Evolutionary conservation across 495 filamentous ascomycete species (phyloP), one percentile per base, ranked within the genome.

Genomic region (Penicillium canariense): DNA sequence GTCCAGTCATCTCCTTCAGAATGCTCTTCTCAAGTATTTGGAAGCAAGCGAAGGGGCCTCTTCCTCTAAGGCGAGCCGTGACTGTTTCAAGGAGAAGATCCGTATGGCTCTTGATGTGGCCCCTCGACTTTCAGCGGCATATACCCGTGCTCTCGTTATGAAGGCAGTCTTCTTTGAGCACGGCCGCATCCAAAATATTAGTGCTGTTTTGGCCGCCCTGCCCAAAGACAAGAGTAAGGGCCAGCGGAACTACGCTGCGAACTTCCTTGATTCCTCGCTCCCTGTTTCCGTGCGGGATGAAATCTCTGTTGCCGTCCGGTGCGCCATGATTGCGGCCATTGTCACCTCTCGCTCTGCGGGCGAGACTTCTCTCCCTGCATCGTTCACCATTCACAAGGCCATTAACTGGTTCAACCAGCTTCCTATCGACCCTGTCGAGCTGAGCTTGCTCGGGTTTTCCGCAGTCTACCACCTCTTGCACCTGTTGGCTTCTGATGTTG

Each of bases 281-380:
- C 75, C 74, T 22, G 68, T 78, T 34, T 73, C 75, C 9, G 75
- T 84, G 15, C 76, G 81, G 5, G 77, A 80, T 2, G 89, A 93
- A 59, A 81, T 90, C 20, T 77, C 77, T 14, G 79, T 88, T 54
- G 85, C 90, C 3, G 81, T 96, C 9, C 82, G 85, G 18, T 90
- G 90, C 55, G 89, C 91, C 8, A 92, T 91, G 82, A 87, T 87
- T 44, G 83, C 89, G 11, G 80, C 86, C 10, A 81, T 93, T 34
- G 75, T 91, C 15, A 71, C 67, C 1, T 68, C 71, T 6, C 63
- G 70, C 39, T 65, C 68, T 12, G 63, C 64, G 0, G 66, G 68
- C n/a, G 70, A 75, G 28, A 66, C 55, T 6, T 62, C 61, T 27
- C 54, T 76, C 10, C 68, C 71, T 12, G 46, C 68, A 4, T 70